phyloP scores from a whole-genome alignment of 306 rosid genomes.

The Calophaca sinica region DNA sequence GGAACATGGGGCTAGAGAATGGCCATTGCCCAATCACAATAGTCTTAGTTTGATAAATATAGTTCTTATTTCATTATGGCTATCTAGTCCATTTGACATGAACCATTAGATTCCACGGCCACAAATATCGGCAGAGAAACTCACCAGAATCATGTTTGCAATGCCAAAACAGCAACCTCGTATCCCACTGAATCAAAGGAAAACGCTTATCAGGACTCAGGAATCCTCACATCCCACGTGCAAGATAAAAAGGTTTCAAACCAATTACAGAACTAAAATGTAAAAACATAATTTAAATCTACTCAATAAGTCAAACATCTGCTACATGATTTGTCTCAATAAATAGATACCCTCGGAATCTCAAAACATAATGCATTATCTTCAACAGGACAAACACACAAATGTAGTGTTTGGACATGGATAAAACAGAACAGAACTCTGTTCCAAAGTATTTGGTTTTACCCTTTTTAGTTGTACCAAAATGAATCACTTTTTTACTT shows the following conservation, averaged over 20 bases:
- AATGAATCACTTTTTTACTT: not conserved
- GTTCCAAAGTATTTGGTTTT: not conserved
- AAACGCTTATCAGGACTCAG: slow-evolving; percentile 47
- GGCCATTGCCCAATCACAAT: slow-evolving; percentile 25
- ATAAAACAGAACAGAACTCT: not conserved
- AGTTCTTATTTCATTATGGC: slow-evolving; percentile 19
- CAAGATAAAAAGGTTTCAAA: slow-evolving; percentile 34
- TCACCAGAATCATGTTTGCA: slow-evolving; percentile 95
- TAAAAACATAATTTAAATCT: not conserved
- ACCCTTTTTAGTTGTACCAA: not conserved
- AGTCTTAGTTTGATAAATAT: slow-evolving; percentile 22
- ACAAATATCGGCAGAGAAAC: slow-evolving; percentile 42
- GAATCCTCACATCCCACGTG: slow-evolving; percentile 41
- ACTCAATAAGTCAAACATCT: not conserved
- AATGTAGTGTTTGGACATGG: not conserved
- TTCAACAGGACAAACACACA: not conserved
- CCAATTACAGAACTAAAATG: slow-evolving; percentile 21
- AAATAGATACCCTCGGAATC: slow-evolving; percentile 26
- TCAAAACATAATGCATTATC: slow-evolving; percentile 20
- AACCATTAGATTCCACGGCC: not conserved
- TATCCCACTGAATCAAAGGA: slow-evolving; percentile 79
- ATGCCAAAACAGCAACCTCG: slow-evolving; percentile 94
- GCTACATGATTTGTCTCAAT: not conserved
- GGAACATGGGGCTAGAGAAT: slow-evolving; percentile 9
- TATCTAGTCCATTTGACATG: slow-evolving; percentile 14